Evolutionary conservation across 805 yeast genomes (phyloP).

Genomic region (Metschnikowia borealis): DNA sequence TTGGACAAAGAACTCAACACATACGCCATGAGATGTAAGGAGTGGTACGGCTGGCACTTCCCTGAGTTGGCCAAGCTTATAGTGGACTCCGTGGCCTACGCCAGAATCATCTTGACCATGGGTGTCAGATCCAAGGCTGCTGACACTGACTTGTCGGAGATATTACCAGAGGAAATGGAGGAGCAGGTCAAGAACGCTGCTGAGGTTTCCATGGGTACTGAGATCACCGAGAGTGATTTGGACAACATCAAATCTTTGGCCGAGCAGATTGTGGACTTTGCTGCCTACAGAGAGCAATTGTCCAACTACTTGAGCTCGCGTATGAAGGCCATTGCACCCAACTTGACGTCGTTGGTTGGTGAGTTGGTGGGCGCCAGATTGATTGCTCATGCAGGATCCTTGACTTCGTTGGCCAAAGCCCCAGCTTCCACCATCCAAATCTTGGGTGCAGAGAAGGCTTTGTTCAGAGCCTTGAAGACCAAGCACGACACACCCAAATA

Average conservation of each 20-base stretch:
- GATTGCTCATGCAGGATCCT: conserved; percentile 97
- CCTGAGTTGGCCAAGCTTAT: conserved; percentile 98
- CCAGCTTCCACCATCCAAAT: conserved; percentile 99
- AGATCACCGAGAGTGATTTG: conserved; percentile 87
- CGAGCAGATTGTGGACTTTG: conserved; percentile 92
- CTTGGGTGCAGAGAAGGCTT: conserved; percentile 95
- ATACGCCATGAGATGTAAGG: conserved; percentile 98
- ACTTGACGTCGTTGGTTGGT: conserved; percentile 92
- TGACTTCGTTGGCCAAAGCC: conserved; percentile 93
- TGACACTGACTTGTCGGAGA: conserved; percentile 69
- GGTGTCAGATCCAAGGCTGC: conserved; percentile 90
- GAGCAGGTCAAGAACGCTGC: conserved; percentile 86
- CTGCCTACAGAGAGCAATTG: conserved; percentile 94
- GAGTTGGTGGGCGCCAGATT: conserved; percentile 98
- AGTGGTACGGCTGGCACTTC: conserved; percentile 99
- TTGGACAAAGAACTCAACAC: conserved; percentile 97
- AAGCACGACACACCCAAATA: conserved; percentile 96
- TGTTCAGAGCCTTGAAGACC: conserved; percentile 93
- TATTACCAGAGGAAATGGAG: conserved; percentile 45
- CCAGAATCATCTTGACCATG: conserved; percentile 89
- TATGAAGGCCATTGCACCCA: conserved; percentile 99
- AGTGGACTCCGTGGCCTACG: conserved; percentile 92
- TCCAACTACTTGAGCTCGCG: conserved; percentile 87
- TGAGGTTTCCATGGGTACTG: conserved; percentile 99
- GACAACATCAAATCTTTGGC: conserved; percentile 87